Conservation (phyloP, 805 yeast genomes). For the Saccharomycopsis selenospora region DNA sequence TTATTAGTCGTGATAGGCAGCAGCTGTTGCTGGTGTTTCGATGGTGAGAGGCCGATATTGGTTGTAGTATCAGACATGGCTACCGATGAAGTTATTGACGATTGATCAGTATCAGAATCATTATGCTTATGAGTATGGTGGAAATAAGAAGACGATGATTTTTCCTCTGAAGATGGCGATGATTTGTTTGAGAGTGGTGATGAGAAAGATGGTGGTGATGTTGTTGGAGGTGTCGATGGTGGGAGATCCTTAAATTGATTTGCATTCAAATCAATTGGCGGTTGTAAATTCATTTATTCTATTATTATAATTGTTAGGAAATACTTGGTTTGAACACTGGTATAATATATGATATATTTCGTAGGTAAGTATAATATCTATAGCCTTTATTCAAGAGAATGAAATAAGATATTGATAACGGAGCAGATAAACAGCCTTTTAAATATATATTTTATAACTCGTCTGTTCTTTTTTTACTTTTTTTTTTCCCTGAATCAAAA, state of each 20-base stretch:
- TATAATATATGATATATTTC: no score
- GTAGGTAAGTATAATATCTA: no score
- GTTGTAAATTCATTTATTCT: slow-evolving; percentile 6
- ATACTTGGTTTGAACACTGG: no score
- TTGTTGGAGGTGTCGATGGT: not conserved
- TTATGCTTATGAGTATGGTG: no score
- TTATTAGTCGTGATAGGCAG: not conserved
- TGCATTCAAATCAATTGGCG: not conserved
- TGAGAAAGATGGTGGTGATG: slow-evolving; percentile 7
- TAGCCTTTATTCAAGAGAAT: no score
- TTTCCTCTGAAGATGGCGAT: not conserved
- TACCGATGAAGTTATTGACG: not conserved
- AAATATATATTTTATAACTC: no score
- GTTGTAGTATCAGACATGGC: not conserved
- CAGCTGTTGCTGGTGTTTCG: not conserved
- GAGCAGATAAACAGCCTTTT: no score
- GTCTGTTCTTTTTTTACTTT: no score
- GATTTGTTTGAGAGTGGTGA: not conserved
- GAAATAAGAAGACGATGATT: not conserved
- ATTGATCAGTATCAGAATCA: not conserved
- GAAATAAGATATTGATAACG: no score
- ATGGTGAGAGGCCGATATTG: no score
- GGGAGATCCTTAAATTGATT: not conserved
- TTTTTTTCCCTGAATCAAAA: no score
- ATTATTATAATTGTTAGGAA: no score